Evolutionary conservation across 2,329 filamentous ascomycete species (phyloP).

Genomic region (Camillea tinctor): DNA sequence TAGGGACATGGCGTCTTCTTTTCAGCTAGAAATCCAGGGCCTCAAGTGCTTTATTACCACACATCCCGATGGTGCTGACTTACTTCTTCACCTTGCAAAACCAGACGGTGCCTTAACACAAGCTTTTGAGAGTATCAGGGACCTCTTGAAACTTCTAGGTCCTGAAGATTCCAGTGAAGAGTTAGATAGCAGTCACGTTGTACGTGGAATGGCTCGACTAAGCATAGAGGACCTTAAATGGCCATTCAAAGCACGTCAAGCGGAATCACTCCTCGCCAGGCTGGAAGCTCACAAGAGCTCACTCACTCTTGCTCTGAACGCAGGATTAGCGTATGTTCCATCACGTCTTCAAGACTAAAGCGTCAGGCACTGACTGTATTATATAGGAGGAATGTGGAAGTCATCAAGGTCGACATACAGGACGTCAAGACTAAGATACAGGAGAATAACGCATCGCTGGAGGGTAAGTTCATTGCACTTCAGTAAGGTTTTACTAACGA

Average conservation of each 20-base stretch:
- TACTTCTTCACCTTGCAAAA: neutral
- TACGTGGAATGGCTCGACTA: neutral
- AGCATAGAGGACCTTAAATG: neutral
- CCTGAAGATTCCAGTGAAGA: neutral
- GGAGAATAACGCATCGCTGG: neutral
- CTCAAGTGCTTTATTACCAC: neutral
- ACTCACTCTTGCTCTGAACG: neutral
- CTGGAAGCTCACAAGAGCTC: slow-evolving; percentile 4
- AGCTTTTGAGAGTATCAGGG: neutral
- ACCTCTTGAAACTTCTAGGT: neutral
- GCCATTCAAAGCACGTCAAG: neutral
- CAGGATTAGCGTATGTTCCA: slow-evolving; percentile 2
- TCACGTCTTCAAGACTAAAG: neutral
- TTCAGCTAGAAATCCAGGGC: neutral
- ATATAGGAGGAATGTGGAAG: neutral
- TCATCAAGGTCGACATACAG: neutral
- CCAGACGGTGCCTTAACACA: neutral
- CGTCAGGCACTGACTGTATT: neutral
- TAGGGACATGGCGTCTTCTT: neutral
- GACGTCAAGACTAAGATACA: neutral
- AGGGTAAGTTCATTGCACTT: neutral
- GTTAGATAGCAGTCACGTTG: neutral
- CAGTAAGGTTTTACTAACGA: neutral
- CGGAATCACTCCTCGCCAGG: neutral
- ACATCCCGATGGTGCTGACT: neutral